phyloP scores from a whole-genome alignment of 108 stramenopile species.

The Fistulifera pelliculosa region DNA sequence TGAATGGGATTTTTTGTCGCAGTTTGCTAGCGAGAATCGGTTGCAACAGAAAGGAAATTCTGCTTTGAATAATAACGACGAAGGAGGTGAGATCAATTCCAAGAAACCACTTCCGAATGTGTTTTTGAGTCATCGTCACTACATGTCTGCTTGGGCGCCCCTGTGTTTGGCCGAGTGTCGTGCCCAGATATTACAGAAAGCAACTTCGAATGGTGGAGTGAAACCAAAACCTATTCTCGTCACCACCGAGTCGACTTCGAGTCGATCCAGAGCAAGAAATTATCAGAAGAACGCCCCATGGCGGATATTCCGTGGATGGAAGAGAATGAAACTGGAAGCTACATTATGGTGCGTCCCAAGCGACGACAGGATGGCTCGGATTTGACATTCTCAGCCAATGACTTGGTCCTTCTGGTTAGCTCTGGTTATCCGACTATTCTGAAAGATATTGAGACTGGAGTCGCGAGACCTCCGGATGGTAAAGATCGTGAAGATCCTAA shows the following conservation, averaged over 20 bases:
- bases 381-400: slow-evolving; percentile 26
- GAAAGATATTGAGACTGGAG: not conserved
- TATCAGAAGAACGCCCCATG: not conserved
- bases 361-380: slow-evolving; percentile 1
- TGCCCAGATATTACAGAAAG: slow-evolving; percentile 65
- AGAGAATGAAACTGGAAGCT: slow-evolving; percentile 4
- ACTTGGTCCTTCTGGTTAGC: slow-evolving; percentile 25
- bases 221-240: slow-evolving; percentile 7
- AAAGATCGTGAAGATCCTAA: slow-evolving; percentile 2
- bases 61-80: slow-evolving; percentile 3
- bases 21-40: slow-evolving; percentile 24
- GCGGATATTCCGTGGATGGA: not conserved
- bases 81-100: slow-evolving; percentile 4
- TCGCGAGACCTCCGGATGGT: not conserved
- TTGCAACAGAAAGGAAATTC: slow-evolving; percentile 8
- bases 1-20: slow-evolving; percentile 69
- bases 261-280: not conserved
- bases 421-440: slow-evolving; percentile 7
- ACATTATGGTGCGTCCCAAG: not conserved
- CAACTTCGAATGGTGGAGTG: not conserved
- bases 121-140: slow-evolving; percentile 61
- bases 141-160: slow-evolving; percentile 72
- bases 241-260: not conserved
- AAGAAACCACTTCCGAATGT: slow-evolving; percentile 41
- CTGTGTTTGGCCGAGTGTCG: slow-evolving; percentile 60